Evolutionary conservation across 2,329 filamentous ascomycete genomes (phyloP).

Genomic region (Metarhizium guizhouense): DNA sequence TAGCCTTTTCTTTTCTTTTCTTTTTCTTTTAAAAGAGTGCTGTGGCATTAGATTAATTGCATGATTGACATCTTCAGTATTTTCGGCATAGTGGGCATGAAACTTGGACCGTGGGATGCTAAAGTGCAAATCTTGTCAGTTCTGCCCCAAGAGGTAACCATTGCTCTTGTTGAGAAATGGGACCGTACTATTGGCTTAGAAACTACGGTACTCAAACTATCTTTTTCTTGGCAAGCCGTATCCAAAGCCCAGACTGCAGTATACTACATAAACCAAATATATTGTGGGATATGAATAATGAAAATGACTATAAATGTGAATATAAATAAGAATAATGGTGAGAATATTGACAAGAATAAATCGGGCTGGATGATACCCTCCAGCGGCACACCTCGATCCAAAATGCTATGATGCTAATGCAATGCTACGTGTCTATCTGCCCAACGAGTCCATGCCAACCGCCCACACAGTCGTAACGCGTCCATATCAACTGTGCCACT

Average conservation of each 20-base stretch:
- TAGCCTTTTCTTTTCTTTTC: not conserved
- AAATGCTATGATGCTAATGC: slow-evolving; percentile 2
- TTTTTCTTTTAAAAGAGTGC: not conserved
- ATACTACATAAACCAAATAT: no score
- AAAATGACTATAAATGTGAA: no score
- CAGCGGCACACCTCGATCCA: not conserved
- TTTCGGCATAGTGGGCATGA: not conserved
- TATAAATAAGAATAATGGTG: no score
- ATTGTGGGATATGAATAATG: no score
- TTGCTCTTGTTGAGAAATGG: no score
- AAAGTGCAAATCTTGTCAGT: no score
- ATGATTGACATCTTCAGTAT: not conserved
- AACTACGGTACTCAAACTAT: no score
- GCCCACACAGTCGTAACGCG: not conserved
- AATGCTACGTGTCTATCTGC: not conserved
- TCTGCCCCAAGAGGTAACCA: no score
- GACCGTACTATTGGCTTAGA: no score
- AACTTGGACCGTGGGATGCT: not conserved
- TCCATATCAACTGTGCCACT: not conserved
- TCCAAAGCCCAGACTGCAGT: no score
- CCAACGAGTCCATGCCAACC: not conserved
- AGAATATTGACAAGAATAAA: not conserved
- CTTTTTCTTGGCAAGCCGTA: no score
- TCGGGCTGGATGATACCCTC: not conserved
- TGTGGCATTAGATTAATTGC: not conserved